Conservation (phyloP, 768 basidiomycete genomes). For the Pisolithus sp. region DNA sequence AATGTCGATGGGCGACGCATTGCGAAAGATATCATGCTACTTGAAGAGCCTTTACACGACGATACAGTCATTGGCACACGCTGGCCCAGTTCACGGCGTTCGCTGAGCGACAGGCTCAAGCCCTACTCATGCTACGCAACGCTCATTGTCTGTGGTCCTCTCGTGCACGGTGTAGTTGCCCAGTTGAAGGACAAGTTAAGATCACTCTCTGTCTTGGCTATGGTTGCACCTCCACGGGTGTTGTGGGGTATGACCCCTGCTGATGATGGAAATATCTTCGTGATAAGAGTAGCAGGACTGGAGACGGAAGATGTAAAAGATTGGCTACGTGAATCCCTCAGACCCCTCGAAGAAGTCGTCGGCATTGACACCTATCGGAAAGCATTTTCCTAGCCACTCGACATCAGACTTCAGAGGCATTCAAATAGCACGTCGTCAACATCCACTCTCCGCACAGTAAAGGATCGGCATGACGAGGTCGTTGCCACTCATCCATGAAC, state of each 20-base stretch:
- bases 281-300: slow-evolving; percentile 69
- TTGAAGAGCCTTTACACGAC: slow-evolving; percentile 44
- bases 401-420: neutral
- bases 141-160: slow-evolving; percentile 71
- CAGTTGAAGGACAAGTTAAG: slow-evolving; percentile 46
- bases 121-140: slow-evolving; percentile 92
- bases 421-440: no score
- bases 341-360: slow-evolving; percentile 43
- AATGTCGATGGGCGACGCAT: slow-evolving; percentile 57
- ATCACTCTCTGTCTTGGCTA: slow-evolving; percentile 57
- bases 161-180: slow-evolving; percentile 40
- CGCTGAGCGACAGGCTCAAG: slow-evolving; percentile 53
- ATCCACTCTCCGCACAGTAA: neutral
- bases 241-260: slow-evolving; percentile 79
- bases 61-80: slow-evolving; percentile 10
- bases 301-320: slow-evolving; percentile 69
- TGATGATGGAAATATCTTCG: slow-evolving; percentile 37
- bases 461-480: neutral
- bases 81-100: slow-evolving; percentile 32
- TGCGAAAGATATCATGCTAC: slow-evolving; percentile 70
- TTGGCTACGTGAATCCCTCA: slow-evolving; percentile 60
- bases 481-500: neutral
- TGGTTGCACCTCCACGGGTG: slow-evolving; percentile 45
- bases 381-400: slow-evolving; percentile 42
- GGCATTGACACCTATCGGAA: slow-evolving; percentile 61